Percentiles rank a stretch among this genome's conserved stretches.
Conservation (phyloP, 306 rosid species). For the Gillenia trifoliata region DNA sequence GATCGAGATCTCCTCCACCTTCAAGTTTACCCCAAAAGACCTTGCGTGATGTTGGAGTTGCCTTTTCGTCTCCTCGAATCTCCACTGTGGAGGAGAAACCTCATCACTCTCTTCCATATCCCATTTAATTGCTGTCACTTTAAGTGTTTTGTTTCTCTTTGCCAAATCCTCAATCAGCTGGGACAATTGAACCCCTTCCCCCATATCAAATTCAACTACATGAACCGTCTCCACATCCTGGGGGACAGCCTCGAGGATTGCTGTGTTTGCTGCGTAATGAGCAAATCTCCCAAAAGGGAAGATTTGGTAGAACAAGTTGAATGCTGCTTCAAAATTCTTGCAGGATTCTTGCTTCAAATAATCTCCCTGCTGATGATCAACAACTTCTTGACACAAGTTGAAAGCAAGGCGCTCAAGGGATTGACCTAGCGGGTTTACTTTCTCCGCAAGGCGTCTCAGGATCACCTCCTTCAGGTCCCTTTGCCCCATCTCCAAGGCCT, state of each 20-base stretch:
- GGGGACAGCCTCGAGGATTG: slow-evolving; percentile 45
- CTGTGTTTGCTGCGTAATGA: slow-evolving; percentile 46
- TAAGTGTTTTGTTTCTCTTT: slow-evolving; percentile 25
- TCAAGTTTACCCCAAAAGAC: slow-evolving; percentile 40
- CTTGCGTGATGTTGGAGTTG: slow-evolving; percentile 39
- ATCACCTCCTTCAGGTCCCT: slow-evolving; percentile 31
- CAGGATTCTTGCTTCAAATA: slow-evolving; percentile 48
- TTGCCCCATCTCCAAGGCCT: slow-evolving; percentile 43
- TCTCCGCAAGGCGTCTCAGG: slow-evolving; percentile 37
- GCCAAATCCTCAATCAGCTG: slow-evolving; percentile 39
- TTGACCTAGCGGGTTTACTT: slow-evolving; percentile 45
- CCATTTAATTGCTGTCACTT: slow-evolving; percentile 45
- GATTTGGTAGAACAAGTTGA: slow-evolving; percentile 39
- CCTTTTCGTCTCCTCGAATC: slow-evolving; percentile 40
- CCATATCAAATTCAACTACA: slow-evolving; percentile 44
- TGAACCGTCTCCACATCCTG: slow-evolving; percentile 43
- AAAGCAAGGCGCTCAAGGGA: slow-evolving; percentile 47
- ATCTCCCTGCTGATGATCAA: slow-evolving; percentile 9
- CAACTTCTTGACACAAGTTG: slow-evolving; percentile 30
- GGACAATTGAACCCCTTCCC: slow-evolving; percentile 52
- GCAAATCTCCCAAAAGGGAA: slow-evolving; percentile 43
- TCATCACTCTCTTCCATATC: slow-evolving; percentile 22
- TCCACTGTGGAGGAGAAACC: slow-evolving; percentile 15
- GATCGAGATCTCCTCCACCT: slow-evolving; percentile 40
- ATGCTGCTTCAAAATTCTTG: slow-evolving; percentile 28